Percentiles rank a stretch among this genome's conserved stretches.
These are phyloP conservation scores for Elaeis oleifera DNA, from an alignment of 202 grass and related monocot genomes.

Conservation along the genomic window DNA sequence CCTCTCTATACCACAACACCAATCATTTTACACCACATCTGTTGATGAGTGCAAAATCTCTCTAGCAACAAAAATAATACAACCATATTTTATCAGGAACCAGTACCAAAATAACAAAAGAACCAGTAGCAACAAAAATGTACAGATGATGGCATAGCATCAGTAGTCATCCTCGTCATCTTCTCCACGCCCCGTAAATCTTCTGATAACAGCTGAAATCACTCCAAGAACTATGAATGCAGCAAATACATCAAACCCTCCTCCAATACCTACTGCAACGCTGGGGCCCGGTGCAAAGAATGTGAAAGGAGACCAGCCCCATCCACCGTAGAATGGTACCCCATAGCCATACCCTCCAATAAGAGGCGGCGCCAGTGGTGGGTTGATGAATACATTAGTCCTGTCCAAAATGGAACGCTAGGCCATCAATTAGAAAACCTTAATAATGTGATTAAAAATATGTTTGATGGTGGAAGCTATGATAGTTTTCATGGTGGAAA, in stretches of 20 bases:
- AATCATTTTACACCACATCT: no score
- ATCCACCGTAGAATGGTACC: conserved; percentile 47
- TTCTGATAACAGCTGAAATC: conserved; percentile 48
- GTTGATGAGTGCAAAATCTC: no score
- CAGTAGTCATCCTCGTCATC: conserved; percentile 50
- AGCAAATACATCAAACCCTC: conserved; percentile 65
- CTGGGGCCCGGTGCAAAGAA: conserved; percentile 78
- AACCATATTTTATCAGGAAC: no score
- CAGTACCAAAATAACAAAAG: no score
- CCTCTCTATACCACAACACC: no score
- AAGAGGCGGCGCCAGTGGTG: conserved; percentile 65
- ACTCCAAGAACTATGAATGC: conserved; percentile 51
- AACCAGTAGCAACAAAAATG: no score
- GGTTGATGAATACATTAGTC: conserved; percentile 88
- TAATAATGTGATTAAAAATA: no score
- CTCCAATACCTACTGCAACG: conserved; percentile 62
- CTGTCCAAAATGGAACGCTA: conserved; percentile 21
- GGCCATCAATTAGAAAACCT: not conserved
- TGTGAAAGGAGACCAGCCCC: conserved; percentile 78
- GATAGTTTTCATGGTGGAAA: no score
- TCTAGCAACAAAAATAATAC: no score
- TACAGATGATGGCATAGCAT: not conserved
- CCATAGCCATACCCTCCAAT: conserved; percentile 78
- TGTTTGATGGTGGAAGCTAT: no score
- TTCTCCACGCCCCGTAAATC: conserved; percentile 37